These are phyloP conservation scores for Hanseniaspora jakobsenii DNA, from an alignment of 805 yeast species.

Conservation along the genomic window DNA sequence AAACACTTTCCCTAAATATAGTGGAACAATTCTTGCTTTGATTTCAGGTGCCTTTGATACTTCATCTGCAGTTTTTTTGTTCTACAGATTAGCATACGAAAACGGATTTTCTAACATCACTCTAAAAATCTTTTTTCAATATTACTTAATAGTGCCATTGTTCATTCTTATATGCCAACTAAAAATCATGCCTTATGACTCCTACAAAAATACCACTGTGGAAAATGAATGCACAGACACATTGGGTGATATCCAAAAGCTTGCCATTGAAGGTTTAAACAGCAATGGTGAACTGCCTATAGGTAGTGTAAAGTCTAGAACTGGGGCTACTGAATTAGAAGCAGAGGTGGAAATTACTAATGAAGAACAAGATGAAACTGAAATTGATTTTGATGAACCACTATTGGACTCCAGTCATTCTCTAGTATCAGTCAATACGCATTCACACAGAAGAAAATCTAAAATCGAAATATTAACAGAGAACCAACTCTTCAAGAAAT, in stretches of 20 bases:
- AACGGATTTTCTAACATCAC: conserved; percentile 23
- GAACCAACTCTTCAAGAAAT: conserved; percentile 35
- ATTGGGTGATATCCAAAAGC: conserved; percentile 41
- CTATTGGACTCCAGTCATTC: conserved; percentile 21
- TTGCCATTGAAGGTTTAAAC: conserved; percentile 61
- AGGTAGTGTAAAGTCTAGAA: conserved; percentile 1
- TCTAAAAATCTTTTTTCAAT: conserved; percentile 48
- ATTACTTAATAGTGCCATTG: conserved; percentile 61
- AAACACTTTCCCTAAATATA: conserved; percentile 68
- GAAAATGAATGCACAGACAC: conserved; percentile 7
- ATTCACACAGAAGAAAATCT: conserved; percentile 36
- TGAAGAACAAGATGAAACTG: conserved; percentile 34
- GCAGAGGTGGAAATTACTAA: too few species aligned
- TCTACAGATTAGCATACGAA: conserved; percentile 58
- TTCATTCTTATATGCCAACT: conserved; percentile 66
- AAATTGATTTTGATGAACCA: conserved; percentile 33
- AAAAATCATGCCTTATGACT: conserved; percentile 64
- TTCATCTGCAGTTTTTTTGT: conserved; percentile 73
- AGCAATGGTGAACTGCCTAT: conserved; percentile 44
- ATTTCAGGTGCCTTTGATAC: conserved; percentile 92
- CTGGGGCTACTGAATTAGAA: conserved; percentile 15
- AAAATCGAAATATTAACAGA: conserved; percentile 58
- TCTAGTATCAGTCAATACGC: conserved; percentile 17
- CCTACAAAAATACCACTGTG: conserved; percentile 58
- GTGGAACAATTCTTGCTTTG: conserved; percentile 70